Evolutionary conservation across 768 basidiomycete species (phyloP).

Genomic region (Leucocoprinus birnbaumii): DNA sequence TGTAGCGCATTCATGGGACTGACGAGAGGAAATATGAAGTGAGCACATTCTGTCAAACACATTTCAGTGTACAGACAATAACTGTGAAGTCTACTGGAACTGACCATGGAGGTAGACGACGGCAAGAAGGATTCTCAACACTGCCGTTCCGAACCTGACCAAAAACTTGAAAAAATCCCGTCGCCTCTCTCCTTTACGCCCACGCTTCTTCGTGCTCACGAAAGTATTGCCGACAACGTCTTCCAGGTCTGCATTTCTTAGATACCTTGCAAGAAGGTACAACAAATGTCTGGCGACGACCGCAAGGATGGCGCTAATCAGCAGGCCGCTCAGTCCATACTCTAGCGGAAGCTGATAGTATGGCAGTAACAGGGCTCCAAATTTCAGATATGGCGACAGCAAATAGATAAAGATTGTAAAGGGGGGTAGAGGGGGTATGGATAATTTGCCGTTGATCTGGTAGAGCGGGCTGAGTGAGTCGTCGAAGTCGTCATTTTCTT

Average conservation of each 20-base stretch:
- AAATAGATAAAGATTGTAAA: conserved; percentile 66
- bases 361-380: conserved; percentile 66
- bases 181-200: conserved; percentile 38
- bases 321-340: conserved; percentile 44
- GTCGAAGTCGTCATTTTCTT: conserved; percentile 43
- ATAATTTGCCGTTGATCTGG: conserved; percentile 34
- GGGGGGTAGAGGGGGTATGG: conserved; percentile 53
- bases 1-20: conserved; percentile 30
- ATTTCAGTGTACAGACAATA: neutral
- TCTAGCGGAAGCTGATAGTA: conserved; percentile 45
- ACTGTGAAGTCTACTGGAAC: conserved; percentile 26
- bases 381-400: conserved; percentile 62
- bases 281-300: conserved; percentile 65
- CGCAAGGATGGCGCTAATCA: conserved; percentile 55
- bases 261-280: conserved; percentile 76
- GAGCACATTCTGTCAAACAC: conserved; percentile 45
- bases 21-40: conserved; percentile 47
- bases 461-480: conserved; percentile 42
- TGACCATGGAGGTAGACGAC: conserved; percentile 65
- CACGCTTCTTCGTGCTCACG: conserved; percentile 41
- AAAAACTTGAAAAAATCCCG: conserved; percentile 40
- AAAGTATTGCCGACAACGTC: conserved; percentile 64
- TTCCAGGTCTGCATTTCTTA: conserved; percentile 61
- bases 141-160: conserved; percentile 41
- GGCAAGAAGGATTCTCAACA: conserved; percentile 48